A percentile compares a stretch with the other conserved stretches of the same genome.
Conservation (phyloP, 176 grass and related monocot species). For the Oryza officinalis region DNA sequence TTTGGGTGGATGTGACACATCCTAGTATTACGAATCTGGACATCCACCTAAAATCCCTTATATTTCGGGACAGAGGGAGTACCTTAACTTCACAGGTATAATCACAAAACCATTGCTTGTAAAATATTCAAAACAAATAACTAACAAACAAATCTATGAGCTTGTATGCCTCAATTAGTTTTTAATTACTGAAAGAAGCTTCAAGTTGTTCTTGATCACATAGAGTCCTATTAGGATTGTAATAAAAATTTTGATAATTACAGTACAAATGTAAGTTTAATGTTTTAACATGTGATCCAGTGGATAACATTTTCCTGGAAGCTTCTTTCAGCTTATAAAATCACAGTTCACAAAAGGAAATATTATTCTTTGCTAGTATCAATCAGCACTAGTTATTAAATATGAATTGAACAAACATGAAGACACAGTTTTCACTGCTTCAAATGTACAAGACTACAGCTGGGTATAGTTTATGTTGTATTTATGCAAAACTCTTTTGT, state of each 20-base stretch:
- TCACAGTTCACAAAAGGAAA: constrained; percentile 17
- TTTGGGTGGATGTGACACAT: no score
- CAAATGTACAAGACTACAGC: not conserved
- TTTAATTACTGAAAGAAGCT: constrained; percentile 18
- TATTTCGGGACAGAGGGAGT: no score
- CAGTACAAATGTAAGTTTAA: constrained; percentile 6
- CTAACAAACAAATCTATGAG: constrained; percentile 12
- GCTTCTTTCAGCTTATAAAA: constrained; percentile 25
- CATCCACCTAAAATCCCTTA: no score
- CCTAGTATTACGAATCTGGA: no score
- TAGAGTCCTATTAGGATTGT: not conserved
- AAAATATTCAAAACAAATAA: constrained; percentile 29
- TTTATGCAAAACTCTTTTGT: constrained; percentile 26
- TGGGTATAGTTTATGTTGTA: constrained; percentile 16
- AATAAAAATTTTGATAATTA: not conserved
- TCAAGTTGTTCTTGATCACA: not conserved
- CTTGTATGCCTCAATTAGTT: constrained; percentile 18
- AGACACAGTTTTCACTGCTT: constrained; percentile 17
- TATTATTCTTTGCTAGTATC: not conserved
- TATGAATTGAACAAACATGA: constrained; percentile 1
- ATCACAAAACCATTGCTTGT: constrained; percentile 7
- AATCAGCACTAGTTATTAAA: constrained; percentile 18
- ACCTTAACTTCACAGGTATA: not conserved
- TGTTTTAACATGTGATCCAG: constrained; percentile 8
- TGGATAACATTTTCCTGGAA: constrained; percentile 15